phyloP scores from a whole-genome alignment of 78 protist species.

The Reticulomyxa filosa region DNA sequence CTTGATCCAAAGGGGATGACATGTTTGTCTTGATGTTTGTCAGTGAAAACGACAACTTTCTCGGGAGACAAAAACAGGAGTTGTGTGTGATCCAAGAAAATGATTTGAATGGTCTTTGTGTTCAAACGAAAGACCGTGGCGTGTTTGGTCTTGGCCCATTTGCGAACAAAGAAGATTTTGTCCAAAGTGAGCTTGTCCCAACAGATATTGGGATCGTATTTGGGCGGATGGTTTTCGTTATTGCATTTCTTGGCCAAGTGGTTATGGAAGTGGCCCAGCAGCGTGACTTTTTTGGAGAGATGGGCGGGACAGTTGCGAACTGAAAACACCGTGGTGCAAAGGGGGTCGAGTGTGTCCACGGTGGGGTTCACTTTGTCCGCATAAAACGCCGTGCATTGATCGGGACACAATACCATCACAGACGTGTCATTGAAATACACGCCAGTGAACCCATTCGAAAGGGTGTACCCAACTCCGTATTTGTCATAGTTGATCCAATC shows the following conservation, averaged over 20 bases:
- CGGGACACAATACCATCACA: conserved; percentile 9
- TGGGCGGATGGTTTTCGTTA: conserved; percentile 3
- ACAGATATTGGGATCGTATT: neutral
- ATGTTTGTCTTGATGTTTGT: no score
- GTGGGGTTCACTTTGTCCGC: no score
- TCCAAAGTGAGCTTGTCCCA: neutral
- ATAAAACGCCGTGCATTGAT: neutral
- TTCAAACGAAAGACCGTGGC: conserved; percentile 56
- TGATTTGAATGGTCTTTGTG: conserved; percentile 41
- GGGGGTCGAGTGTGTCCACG: neutral
- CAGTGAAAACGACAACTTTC: no score
- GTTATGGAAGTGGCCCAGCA: conserved; percentile 44
- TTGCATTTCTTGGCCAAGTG: conserved; percentile 24
- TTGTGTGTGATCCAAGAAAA: no score
- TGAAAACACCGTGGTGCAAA: neutral
- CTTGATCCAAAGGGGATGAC: no score
- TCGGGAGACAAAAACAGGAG: no score
- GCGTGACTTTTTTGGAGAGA: conserved; percentile 47
- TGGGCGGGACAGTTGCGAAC: neutral
- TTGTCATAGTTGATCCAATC: conserved; percentile 59
- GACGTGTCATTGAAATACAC: conserved; percentile 66
- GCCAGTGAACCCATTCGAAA: conserved; percentile 49
- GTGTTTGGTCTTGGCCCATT: conserved; percentile 46
- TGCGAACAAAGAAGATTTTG: conserved; percentile 42
- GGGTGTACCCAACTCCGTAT: conserved; percentile 77